Percentiles rank a stretch among this genome's conserved stretches.
Conservation (phyloP, 2,329 filamentous ascomycete species). For the Drechslerella coelobrocha region DNA sequence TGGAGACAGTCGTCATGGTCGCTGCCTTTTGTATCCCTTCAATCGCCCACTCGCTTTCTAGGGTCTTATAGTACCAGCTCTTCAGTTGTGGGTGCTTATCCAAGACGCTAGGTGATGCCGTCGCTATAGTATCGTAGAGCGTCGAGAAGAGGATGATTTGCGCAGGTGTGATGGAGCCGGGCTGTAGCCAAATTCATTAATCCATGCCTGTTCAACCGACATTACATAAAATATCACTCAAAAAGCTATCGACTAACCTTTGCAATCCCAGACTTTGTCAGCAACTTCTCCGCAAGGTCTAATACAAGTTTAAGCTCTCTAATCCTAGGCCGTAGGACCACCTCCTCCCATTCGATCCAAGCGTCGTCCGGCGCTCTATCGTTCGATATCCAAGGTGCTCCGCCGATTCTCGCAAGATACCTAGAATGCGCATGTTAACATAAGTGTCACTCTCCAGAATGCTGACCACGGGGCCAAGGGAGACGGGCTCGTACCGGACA, state of each 20-base stretch:
- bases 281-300: constrained; percentile 32
- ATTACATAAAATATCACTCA: too few species aligned
- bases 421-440: not conserved
- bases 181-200: constrained; percentile 12
- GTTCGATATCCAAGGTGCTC: constrained; percentile 50
- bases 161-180: constrained; percentile 49
- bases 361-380: constrained; percentile 53
- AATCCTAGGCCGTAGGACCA: constrained; percentile 44
- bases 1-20: constrained; percentile 51
- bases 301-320: constrained; percentile 36
- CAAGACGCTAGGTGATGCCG: constrained; percentile 37
- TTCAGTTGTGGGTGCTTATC: constrained; percentile 50
- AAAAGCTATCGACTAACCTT: constrained; percentile 7
- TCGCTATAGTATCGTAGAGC: constrained; percentile 53
- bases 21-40: constrained; percentile 54
- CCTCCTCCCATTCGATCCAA: constrained; percentile 55
- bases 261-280: constrained; percentile 18
- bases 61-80: constrained; percentile 52
- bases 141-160: constrained; percentile 55
- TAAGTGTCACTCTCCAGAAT: not conserved
- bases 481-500: constrained; percentile 49
- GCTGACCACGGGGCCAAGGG: too few species aligned
- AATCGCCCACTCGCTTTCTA: constrained; percentile 53
- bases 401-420: constrained; percentile 52
- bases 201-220: not conserved